Percentiles rank a stretch among this genome's conserved stretches.
phyloP scores from a whole-genome alignment of 768 basidiomycete species.

The Rhodosporidiobolus odoratus region DNA sequence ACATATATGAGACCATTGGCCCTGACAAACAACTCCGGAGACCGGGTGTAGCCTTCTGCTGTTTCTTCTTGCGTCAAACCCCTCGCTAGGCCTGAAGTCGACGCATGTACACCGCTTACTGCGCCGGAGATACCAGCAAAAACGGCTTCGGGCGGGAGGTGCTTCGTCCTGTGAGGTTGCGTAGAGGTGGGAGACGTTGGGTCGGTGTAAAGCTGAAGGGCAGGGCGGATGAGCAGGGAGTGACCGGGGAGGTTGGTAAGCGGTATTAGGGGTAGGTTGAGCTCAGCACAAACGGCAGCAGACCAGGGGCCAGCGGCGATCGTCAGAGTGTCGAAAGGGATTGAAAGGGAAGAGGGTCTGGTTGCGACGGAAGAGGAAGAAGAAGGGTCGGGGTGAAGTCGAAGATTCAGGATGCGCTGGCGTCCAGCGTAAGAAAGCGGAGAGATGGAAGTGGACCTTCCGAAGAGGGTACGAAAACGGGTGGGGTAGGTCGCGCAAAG shows the following conservation, averaged over 20 bases:
- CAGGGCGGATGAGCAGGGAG: slow-evolving; percentile 31
- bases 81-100: slow-evolving; percentile 17
- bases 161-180: too few relatives aligned
- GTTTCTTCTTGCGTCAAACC: slow-evolving; percentile 19
- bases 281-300: slow-evolving; percentile 33
- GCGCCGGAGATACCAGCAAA: slow-evolving; percentile 30
- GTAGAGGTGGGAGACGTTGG: too few relatives aligned
- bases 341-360: slow-evolving; percentile 21
- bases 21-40: slow-evolving; percentile 29
- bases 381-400: not conserved
- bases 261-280: slow-evolving; percentile 13
- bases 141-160: slow-evolving; percentile 22
- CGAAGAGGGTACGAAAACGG: slow-evolving; percentile 21
- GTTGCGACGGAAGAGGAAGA: not conserved
- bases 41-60: slow-evolving; percentile 16
- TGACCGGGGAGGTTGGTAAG: slow-evolving; percentile 34
- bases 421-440: not conserved
- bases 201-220: not conserved
- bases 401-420: not conserved
- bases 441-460: not conserved
- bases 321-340: slow-evolving; percentile 46
- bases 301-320: slow-evolving; percentile 50
- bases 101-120: slow-evolving; percentile 24
- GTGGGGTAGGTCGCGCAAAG: not conserved
- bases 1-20: slow-evolving; percentile 22